These are phyloP conservation scores for Anacardium occidentale DNA, from an alignment of 345 rosid genomes.

Conservation along the genomic window DNA sequence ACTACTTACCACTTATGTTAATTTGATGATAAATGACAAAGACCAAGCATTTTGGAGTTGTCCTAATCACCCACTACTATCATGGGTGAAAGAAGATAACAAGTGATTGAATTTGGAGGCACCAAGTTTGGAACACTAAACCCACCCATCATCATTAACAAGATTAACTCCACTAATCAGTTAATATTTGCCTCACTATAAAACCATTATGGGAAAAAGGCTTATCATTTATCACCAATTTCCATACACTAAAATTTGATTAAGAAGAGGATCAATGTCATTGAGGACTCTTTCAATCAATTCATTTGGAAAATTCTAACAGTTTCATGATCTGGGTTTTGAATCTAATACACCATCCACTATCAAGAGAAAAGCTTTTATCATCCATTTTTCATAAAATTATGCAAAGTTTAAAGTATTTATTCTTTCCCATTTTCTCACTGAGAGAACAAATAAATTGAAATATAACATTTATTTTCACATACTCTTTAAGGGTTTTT, in stretches of 20 bases:
- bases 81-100: neutral
- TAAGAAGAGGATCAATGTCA: neutral
- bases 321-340: neutral
- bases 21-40: neutral
- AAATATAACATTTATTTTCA: too few relatives aligned
- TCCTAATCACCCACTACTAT: neutral
- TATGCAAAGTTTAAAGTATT: too few relatives aligned
- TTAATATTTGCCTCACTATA: too few relatives aligned
- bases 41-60: neutral
- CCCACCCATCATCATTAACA: neutral
- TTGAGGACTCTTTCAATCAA: neutral
- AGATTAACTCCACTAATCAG: neutral
- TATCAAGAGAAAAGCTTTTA: too few relatives aligned
- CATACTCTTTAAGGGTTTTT: too few relatives aligned
- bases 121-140: neutral
- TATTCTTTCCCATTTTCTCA: too few relatives aligned
- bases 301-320: neutral
- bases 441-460: too few relatives aligned
- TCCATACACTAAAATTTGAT: neutral
- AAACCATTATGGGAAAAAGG: neutral
- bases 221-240: neutral
- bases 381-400: too few relatives aligned
- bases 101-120: neutral
- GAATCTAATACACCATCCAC: neutral
- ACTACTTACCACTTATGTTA: neutral